Base-by-base conservation (phyloP, 257 asterid species). In the Thymus mandschuricus region DNA sequence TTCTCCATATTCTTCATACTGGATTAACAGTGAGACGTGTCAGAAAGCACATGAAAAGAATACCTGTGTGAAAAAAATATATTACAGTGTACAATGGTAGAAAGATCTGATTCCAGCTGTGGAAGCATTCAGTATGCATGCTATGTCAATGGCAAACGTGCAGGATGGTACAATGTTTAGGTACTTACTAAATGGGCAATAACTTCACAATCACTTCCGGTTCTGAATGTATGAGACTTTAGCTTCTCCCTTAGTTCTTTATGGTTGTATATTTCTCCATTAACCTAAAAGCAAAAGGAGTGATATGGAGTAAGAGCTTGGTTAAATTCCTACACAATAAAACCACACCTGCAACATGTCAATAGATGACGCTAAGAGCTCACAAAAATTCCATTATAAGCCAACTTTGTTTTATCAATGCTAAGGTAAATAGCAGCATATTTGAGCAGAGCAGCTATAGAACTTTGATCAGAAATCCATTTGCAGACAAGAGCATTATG, bases 201-300 rank as follows among this genome's bases (percentile, higher is more conserved):
- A 71, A 95, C 99, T 86, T 95, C 99, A 78, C 99, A 95, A 82
- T 95, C 99, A 84, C 99, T 92, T 78, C 89, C 98, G 28, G 99
- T 95, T 67, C 89, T 84, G 86, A 92, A 95, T 70, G 66, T 58
- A 69, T 95, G 99, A 72, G 94, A 83, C 80, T 82, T 85, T 72
- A 95, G 83, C 78, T 74, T 85, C 78, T 82, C 85, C 81, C 84
- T 85, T 71, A 95, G 80, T 48, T 82, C 97, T 70, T 84, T 84
- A 73, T 95, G 99, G 89, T 95, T 95, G 81, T 95, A 95, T 76
- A 95, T 95, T 85, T 95, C 99, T 35, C 99, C 99, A 72, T 95
- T 95, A 70, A 95, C 99, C 99, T 95, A 73, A 40, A 72, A 78
- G 50, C 61, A 72, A 3, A 54, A 64, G 77, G 78, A 68, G 56